Percentiles rank a stretch among this genome's conserved stretches.
phyloP scores from a whole-genome alignment of 306 rosid genomes.

The Vicia sativa region DNA sequence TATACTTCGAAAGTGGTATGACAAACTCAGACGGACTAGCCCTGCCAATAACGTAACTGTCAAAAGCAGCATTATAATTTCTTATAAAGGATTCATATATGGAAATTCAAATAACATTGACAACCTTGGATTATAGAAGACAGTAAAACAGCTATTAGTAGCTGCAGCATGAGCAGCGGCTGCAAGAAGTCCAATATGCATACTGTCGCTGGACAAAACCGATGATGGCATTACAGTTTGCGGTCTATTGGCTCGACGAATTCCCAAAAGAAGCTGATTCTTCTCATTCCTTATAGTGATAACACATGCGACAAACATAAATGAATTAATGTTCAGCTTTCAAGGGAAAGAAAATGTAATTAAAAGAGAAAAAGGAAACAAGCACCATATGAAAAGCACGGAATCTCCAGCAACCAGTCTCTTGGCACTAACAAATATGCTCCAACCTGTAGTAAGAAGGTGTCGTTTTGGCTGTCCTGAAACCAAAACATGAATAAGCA shows the following conservation, averaged over 20 bases:
- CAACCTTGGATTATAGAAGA: conserved; percentile 90
- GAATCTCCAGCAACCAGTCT: conserved; percentile 94
- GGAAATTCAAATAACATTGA: conserved; percentile 32
- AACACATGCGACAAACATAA: conserved; percentile 29
- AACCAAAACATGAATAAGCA: conserved; percentile 25
- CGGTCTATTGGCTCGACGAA: conserved; percentile 83
- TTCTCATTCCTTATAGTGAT: conserved; percentile 72
- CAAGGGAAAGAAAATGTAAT: not conserved
- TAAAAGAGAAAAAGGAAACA: conserved; percentile 28
- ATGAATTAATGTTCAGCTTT: conserved; percentile 22
- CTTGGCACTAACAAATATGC: conserved; percentile 96
- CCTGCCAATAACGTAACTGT: conserved; percentile 58
- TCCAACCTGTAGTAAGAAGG: conserved; percentile 97
- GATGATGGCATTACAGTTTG: conserved; percentile 96
- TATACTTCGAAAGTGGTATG: conserved; percentile 79
- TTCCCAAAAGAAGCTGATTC: conserved; percentile 91
- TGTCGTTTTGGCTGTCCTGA: conserved; percentile 98
- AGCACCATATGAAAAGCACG: conserved; percentile 89
- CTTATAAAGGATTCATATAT: conserved; percentile 16
- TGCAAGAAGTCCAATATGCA: conserved; percentile 97
- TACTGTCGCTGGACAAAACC: conserved; percentile 90
- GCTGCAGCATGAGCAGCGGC: conserved; percentile 98
- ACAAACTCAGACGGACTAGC: conserved; percentile 97
- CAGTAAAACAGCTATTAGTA: conserved; percentile 88
- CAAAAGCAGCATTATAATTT: conserved; percentile 35